Evolutionary conservation across 2,329 filamentous ascomycete species (phyloP), one percentile per base, ranked within the genome.

Genomic region (Alternaria triticimaculans): DNA sequence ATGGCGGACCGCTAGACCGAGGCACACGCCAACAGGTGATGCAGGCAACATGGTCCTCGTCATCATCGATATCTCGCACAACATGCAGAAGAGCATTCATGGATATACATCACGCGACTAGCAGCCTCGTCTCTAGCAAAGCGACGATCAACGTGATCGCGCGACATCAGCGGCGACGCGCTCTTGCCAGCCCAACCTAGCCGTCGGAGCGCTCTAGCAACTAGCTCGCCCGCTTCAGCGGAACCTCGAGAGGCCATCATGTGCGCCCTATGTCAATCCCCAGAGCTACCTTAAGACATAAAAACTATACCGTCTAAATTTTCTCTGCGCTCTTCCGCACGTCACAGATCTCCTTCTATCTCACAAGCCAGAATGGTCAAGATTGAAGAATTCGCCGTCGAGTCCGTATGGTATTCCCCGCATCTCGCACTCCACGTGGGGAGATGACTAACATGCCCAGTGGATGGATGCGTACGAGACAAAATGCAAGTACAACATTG

Each of bases 331-430:
- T 53, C 2, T 33, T 50, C 37, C 9, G 1, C 9, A 2, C 4
- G 26, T 28, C 56, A 51, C 62, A 25, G 6, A 25, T 25, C 23
- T 25, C 23, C 23, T 25, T 25, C 2, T 25, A 25, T 25, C 23
- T 28, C 55, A 51, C 62, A 54, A 23, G 49, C 4, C 71, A 81
- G 66, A 10, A 88, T 89, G 87, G 87, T 88, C 33, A 81, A 85
- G 53, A 86, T 91, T 65, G 81, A 85, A 20, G 83, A 85, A 1
- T 93, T 93, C 73, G 85, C 87, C 15, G 91, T 96, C 9, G 93
- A 96, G 81, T 84, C 89, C 78, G 88, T 88, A 83, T 69, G 80
- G 80, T 28, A 56, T 64, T 37, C 71, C 68, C 68, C 71, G 70
- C 70, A 72, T 64, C 65, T 46, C 53, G 43, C 44, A 23, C 43